Percentiles rank a stretch among this genome's conserved stretches.
Conservation (phyloP, 768 basidiomycete genomes). For the Cystofilobasidium macerans region DNA sequence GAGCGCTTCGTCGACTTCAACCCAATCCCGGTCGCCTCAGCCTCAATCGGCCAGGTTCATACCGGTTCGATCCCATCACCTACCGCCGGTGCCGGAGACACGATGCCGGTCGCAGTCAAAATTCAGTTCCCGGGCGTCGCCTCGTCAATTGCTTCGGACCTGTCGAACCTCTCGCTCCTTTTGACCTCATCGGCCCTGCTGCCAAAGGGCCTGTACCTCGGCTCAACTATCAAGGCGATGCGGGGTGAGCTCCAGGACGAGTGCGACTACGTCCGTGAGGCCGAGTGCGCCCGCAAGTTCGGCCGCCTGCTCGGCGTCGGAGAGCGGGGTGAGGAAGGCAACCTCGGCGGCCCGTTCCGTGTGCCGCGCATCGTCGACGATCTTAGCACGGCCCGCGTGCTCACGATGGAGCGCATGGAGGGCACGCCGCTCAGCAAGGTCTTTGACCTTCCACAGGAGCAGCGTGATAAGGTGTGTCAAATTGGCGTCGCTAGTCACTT, state of each 20-base stretch:
- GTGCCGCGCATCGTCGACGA: constrained; percentile 75
- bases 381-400: constrained; percentile 64
- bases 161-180: constrained; percentile 71
- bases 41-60: constrained; percentile 96
- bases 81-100: constrained; percentile 40
- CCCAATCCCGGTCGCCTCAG: constrained; percentile 81
- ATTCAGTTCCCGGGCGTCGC: constrained; percentile 91
- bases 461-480: constrained; percentile 57
- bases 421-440: constrained; percentile 71
- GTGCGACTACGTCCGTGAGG: constrained; percentile 81
- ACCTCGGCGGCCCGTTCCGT: constrained; percentile 51
- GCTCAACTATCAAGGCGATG: constrained; percentile 79
- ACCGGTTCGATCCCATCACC: constrained; percentile 47
- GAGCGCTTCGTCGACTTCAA: constrained; percentile 62
- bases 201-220: constrained; percentile 80
- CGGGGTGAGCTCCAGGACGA: constrained; percentile 81
- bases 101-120: constrained; percentile 47
- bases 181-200: constrained; percentile 68
- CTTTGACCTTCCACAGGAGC: constrained; percentile 46
- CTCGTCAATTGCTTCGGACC: constrained; percentile 72
- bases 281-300: constrained; percentile 56
- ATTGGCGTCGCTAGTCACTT: neutral
- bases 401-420: constrained; percentile 77
- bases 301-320: constrained; percentile 29
- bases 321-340: constrained; percentile 11